These are phyloP conservation scores for Penicillium vulpinum DNA, from an alignment of 2,329 filamentous ascomycete species.

Conservation along the genomic window DNA sequence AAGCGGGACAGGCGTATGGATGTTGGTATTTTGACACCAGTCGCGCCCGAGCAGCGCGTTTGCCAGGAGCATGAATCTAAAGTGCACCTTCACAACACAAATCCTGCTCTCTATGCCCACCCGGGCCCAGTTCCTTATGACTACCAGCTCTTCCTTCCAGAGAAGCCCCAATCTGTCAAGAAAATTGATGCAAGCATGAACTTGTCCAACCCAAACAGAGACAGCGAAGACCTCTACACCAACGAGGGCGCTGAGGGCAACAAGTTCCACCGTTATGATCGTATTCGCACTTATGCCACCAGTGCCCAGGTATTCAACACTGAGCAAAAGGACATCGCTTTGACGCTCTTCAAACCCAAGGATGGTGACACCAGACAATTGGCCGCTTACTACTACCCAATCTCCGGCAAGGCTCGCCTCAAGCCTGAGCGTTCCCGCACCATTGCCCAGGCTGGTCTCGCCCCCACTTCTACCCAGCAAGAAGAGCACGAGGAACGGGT, in stretches of 20 bases:
- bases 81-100: slow-evolving; percentile 48
- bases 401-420: slow-evolving; percentile 58
- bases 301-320: slow-evolving; percentile 53
- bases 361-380: slow-evolving; percentile 43
- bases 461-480: slow-evolving; percentile 36
- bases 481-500: slow-evolving; percentile 49
- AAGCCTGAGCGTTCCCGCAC: slow-evolving; percentile 51
- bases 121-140: slow-evolving; percentile 57
- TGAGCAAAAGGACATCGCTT: slow-evolving; percentile 56
- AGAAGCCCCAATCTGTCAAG: slow-evolving; percentile 47
- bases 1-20: slow-evolving; percentile 62
- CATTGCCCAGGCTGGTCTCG: slow-evolving; percentile 44
- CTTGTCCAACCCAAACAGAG: slow-evolving; percentile 53
- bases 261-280: slow-evolving; percentile 56
- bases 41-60: slow-evolving; percentile 50
- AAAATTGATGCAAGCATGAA: slow-evolving; percentile 59
- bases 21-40: slow-evolving; percentile 57
- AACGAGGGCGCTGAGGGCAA: slow-evolving; percentile 45
- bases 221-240: slow-evolving; percentile 54
- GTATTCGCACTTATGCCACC: slow-evolving; percentile 62
- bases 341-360: slow-evolving; percentile 58
- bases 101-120: slow-evolving; percentile 52
- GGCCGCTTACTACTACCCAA: slow-evolving; percentile 64
- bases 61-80: slow-evolving; percentile 52
- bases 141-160: slow-evolving; percentile 61